Evolutionary conservation across 345 rosid genomes (phyloP), one percentile per base, ranked within the genome.

Genomic region (Acer campestre): DNA sequence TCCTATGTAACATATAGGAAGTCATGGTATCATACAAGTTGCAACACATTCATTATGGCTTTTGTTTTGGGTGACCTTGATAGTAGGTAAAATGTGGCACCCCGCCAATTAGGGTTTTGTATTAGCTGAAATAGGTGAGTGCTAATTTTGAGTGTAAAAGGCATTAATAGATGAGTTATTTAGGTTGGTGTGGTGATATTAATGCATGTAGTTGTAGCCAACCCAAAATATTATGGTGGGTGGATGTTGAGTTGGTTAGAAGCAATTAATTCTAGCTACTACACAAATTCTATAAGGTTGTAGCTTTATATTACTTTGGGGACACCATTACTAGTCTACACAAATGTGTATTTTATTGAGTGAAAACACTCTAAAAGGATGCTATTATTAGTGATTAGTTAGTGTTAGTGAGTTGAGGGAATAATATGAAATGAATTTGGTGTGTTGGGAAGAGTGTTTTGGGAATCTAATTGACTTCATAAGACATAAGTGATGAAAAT

Each of bases 131-230:
- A 70, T 51, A 29, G 59, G 59, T 7, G 66, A 70, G 48, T 61
- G 79, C 44, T 58, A 73, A 70, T 67, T 71, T 31, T 59, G 35
- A 69, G 67, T 46, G 61, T 69, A 73, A 67, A 64, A 82, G 74
- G 35, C 63, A 71, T 27, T 67, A 63, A 67, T 53, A 58, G 70
- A 46, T 77, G 80, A 69, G 83, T 63, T 73, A 64, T 73, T 68
- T 67, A 61, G 40, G 75, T 67, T 25, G 80, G 81, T 75, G 61
- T 7, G 84, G 62, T 76, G 78, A 73, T 78, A 81, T 86, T 75
- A 88, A 85, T 88, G 89, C 76, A 61, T 85, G 68, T 74, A 69
- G 88, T 78, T 82, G 86, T 35, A 77, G 85, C 82, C 89, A 80
- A 79, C 85, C 55, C 73, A 38, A 53, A 70, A 69, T 71, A 22